A percentile compares a stretch with the other conserved stretches of the same genome.
phyloP scores from a whole-genome alignment of 305 asterid species.

The Fraxinus platypoda region DNA sequence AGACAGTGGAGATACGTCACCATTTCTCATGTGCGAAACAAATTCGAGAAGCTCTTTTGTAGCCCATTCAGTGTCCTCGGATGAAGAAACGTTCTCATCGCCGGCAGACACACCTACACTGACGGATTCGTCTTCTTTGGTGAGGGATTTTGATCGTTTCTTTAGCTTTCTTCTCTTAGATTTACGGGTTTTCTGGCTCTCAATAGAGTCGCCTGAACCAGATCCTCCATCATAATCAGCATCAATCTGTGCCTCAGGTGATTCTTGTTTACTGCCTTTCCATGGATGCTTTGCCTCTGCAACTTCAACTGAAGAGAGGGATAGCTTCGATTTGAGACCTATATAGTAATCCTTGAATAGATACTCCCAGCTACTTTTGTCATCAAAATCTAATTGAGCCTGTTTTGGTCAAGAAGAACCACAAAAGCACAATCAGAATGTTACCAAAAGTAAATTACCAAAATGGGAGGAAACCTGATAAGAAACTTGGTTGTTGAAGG shows the following conservation, averaged over 20 bases:
- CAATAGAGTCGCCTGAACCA: conserved; percentile 58
- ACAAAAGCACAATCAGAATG: conserved; percentile 36
- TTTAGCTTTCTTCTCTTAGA: conserved; percentile 64
- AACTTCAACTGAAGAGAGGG: conserved; percentile 68
- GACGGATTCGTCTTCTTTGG: conserved; percentile 38
- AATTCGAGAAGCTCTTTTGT: conserved; percentile 89
- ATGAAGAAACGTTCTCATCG: conserved; percentile 36
- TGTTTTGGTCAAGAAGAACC: conserved; percentile 39
- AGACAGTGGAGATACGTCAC: conserved; percentile 68
- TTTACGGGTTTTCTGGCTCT: conserved; percentile 52
- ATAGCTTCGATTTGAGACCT: conserved; percentile 71
- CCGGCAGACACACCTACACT: conserved; percentile 32
- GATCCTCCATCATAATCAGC: conserved; percentile 56
- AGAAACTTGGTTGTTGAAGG: neutral
- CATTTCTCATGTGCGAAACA: conserved; percentile 92
- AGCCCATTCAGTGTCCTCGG: conserved; percentile 76
- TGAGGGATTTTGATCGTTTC: conserved; percentile 53
- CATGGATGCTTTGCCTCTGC: conserved; percentile 79
- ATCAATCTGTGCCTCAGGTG: conserved; percentile 51
- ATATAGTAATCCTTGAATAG: conserved; percentile 87
- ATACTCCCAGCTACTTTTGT: conserved; percentile 89
- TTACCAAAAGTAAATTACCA: neutral
- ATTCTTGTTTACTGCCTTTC: conserved; percentile 67
- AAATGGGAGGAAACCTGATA: neutral
- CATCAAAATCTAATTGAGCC: conserved; percentile 76